Base-by-base conservation (phyloP, 2,329 filamentous ascomycete genomes). In the Trichoderma arundinaceum region DNA sequence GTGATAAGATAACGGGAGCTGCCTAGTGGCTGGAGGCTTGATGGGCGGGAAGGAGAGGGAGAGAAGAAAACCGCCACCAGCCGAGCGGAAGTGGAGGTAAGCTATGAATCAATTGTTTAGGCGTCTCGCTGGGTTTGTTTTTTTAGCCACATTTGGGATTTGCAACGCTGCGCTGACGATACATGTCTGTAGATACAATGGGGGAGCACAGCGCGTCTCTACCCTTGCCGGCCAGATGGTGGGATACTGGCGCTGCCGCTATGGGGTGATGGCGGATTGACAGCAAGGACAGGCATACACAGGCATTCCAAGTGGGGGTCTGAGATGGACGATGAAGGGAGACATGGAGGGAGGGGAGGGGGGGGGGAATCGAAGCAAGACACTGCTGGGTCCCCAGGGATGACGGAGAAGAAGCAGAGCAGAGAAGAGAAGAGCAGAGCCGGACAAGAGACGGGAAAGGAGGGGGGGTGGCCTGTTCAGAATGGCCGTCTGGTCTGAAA, bases 1-100 rank as follows among this genome's bases (percentile, higher is more conserved):
- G 65, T 67, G 65, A 67, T 67, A 67, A 67, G 65, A 67, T 67
- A 67, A 61, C 59, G 65, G 52, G 38, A 41, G 60, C 48, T 48
- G 48, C 48, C 52, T 64, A 64, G 53, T 66, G 65, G 65, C 44
- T 38, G 49, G 35, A 33, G n/a, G 38, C n/a, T 7, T 35, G 15
- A 17, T 13, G 46, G 46, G 22, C n/a, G 51, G 33, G 51, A 39
- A 12, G n/a, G 10, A n/a, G 13, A 9, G 49, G 12, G 28, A 28
- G 56, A 41, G 10, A 17, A 7, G 12, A 32, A 9, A 46, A 61
- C 39, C 39, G 53, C 53, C 53, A 57, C 53, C 53, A 54, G 52
- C 52, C 35, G 52, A 54, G 52, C 35, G 33, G 33, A n/a, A 17
- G 19, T 46, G 41, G n/a, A 46, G 28, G 54, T 46, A 19, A 59